Base-by-base conservation (phyloP, 305 asterid genomes). In the Stenogyne calaminthoides region DNA sequence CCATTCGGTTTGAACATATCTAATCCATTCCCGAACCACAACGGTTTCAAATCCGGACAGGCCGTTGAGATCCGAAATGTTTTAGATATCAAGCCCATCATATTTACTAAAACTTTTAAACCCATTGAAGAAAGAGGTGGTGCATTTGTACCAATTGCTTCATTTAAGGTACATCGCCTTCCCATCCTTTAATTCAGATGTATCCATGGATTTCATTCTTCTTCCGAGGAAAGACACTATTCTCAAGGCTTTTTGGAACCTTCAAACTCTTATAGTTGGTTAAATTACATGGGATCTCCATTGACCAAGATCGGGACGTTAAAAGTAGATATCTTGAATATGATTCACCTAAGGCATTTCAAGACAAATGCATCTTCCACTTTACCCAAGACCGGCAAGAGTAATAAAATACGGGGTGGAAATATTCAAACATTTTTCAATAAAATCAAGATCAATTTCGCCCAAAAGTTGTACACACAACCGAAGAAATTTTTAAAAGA, bases 391-490 rank as follows among this genome's bases (percentile, higher is more conserved):
- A 12, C 49, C 0, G 51, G 42, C 3, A 72, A 64, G 60, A 42
- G n/a, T 67, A 75, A 55, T 7, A 66, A 58, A 42, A 78, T n/a
- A n/a, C n/a, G 57, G 40, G 79, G 81, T 19, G 71, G 66, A 29
- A 70, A 74, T 47, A 67, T 82, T 46, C 83, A 70, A 63, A 78
- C 83, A 7, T 73, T 83, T 0, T n/a, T n/a, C n/a, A n/a, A n/a
- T n/a, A n/a, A n/a, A n/a, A n/a, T n/a, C n/a, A n/a, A 80, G 85
- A 47, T 69, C 73, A 20, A 60, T 84, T 9, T 72, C 84, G 16
- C 84, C 83, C 9, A 63, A 70, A 20, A 65, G 81, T 20, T 82
- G 85, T 67, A 72, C n/a, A n/a, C n/a, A n/a, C n/a, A n/a, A n/a
- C 71, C 0, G 22, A 64, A 3, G 83, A 72, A 8, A 74, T 70